Conservation (phyloP, 192 early-diverging fungal genomes). For the Linderina pennispora region DNA sequence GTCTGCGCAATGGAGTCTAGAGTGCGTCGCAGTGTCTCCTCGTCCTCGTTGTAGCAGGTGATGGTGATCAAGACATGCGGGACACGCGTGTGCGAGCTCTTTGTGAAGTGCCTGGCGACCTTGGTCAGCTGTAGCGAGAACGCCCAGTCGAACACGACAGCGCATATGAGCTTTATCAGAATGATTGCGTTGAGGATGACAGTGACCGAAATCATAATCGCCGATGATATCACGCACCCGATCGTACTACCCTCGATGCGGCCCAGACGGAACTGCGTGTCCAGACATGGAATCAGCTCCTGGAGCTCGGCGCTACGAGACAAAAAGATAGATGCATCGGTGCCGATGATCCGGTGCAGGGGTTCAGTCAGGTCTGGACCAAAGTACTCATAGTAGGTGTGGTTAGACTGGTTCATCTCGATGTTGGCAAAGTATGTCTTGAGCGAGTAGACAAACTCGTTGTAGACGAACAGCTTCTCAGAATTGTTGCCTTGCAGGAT, state of each 20-base stretch:
- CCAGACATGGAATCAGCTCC: slow-evolving; percentile 49
- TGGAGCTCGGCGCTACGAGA: slow-evolving; percentile 51
- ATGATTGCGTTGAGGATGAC: slow-evolving; percentile 58
- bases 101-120: slow-evolving; percentile 27
- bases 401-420: slow-evolving; percentile 36
- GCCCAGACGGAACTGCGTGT: slow-evolving; percentile 62
- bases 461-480: slow-evolving; percentile 55
- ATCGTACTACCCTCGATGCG: slow-evolving; percentile 67
- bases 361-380: slow-evolving; percentile 13
- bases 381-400: slow-evolving; percentile 45
- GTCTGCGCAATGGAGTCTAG: slow-evolving; percentile 81
- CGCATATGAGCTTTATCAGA: slow-evolving; percentile 58
- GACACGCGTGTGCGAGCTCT: slow-evolving; percentile 17
- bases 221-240: slow-evolving; percentile 61
- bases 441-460: slow-evolving; percentile 67
- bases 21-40: slow-evolving; percentile 67
- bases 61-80: slow-evolving; percentile 60
- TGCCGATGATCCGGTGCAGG: slow-evolving; percentile 18
- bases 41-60: slow-evolving; percentile 87
- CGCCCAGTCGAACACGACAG: slow-evolving; percentile 72
- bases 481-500: slow-evolving; percentile 36
- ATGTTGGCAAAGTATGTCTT: slow-evolving; percentile 48
- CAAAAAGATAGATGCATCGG: slow-evolving; percentile 59
- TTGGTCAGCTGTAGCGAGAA: slow-evolving; percentile 50
- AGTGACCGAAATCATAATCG: slow-evolving; percentile 53